Evolutionary conservation across 176 grass and related monocot species (phyloP), one percentile per base, ranked within the genome.

Genomic region (Eragrostis nindensis): DNA sequence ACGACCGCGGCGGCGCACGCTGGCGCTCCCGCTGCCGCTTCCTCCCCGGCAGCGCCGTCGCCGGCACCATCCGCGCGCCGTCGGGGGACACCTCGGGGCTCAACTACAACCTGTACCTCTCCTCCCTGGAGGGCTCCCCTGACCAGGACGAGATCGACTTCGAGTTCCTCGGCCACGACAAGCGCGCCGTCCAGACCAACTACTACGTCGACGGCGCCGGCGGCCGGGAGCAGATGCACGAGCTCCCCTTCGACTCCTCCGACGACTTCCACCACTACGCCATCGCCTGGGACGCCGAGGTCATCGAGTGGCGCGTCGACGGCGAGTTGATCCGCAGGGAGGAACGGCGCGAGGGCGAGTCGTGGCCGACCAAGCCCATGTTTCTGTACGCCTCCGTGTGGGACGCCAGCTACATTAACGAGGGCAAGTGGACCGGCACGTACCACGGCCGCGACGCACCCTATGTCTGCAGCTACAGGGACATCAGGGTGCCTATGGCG

Each of bases 51-150:
- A 43, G 85, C 66, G 74, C 88, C 39, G 77, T 84, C 29, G 82
- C 78, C 17, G 68, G 85, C 36, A 56, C 54, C n/a, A 83, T 92
- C 60, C 83, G 85, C 57, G 66, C 67, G 2, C 87, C 90, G 0
- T 49, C 42, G 3, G 90, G 90, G 18, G 86, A 90, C 70, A 88
- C 90, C 8, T 66, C 74, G 14, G 85, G 90, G 1, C 82, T 95
- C 62, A 95, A 95, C 86, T 92, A 87, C 82, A 95, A 95, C 70
- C 80, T 92, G 71, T 92, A 95, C 82, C 87, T 92, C 39, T 95
- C 93, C 39, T 90, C 93, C 22, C 75, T 92, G 36, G 90, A 95
- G 61, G 70, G 90, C 15, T 77, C 70, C 81, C 8, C 25, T 5
- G 85, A 84, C 62, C 62, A 71, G 85, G 93, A 96, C 86, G 90